Evolutionary conservation across 345 rosid genomes (phyloP), one percentile per base, ranked within the genome.

Genomic region (Pugionium dolabratum): DNA sequence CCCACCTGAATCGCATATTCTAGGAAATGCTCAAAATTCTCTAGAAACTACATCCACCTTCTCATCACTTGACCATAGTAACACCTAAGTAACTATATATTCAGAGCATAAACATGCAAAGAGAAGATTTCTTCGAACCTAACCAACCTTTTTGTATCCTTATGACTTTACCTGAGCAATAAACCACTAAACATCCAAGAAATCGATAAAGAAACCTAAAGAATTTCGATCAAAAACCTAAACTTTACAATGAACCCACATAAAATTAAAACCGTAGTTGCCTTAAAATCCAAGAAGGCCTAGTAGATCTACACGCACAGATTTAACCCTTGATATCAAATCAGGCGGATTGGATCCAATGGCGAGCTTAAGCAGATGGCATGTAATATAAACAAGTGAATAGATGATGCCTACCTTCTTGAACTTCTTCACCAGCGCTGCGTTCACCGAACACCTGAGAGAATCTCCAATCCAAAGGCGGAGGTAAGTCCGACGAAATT

Each of bases 371-470:
- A 67, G 9, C 36, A 28, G 54, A 26, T 31, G 32, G 61, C 41
- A 66, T 42, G 57, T 29, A 46, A 26, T 2, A 49, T 18, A 18
- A 6, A 45, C 4, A 25, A 26, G 26, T 32, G 54, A 36, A 59
- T 41, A 7, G 57, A 64, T 4, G 52, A 55, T 25, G 72, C 53
- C 33, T 63, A 88, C 95, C 95, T 79, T 89, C 98, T 79, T 92
- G 97, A 27, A 92, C 91, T 82, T 92, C 98, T 73, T 92, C 98
- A 9, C 97, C 97, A 39, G 94, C 94, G 33, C 90, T 77, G 40
- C 95, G 88, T 72, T 92, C 98, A 44, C 98, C 98, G 76, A 89
- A 92, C n/a, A 92, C 97, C 83, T 92, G 98, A 62, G 98, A 83
- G 81, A 92, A 92, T 83, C 88, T 92, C 98, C 98, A 92, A 41